Evolutionary conservation across 371 early-diverging fungal genomes (phyloP), one percentile per base, ranked within the genome.

Genomic region (Haplosporangium sp.): DNA sequence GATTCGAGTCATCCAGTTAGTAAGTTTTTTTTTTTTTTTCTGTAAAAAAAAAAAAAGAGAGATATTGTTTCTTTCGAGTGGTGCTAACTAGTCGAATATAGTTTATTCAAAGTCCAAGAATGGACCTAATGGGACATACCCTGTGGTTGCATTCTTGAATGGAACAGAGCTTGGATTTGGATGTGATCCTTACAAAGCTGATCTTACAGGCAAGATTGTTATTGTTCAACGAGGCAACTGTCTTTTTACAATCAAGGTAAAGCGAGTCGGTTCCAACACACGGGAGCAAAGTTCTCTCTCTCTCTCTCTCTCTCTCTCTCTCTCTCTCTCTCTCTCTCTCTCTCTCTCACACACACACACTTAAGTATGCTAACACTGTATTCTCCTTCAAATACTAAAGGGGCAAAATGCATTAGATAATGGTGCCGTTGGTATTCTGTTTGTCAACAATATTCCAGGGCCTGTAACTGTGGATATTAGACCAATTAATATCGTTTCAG

Each of bases 391-490:
- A 27, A 27, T 27, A 27, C 27, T 27, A 6, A 3, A 76, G 72
- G 79, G 71, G 35, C 15, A 56, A 34, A 55, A 78, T 40, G 79
- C 74, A 6, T 3, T 78, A 4, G 70, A 66, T 13, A 59, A 52
- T 2, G 74, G 74, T 7, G 79, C 79, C 4, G 71, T 37, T 13
- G 79, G 74, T 1, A 66, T 78, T 19, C 3, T 78, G 39, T 78
- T 78, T 56, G 74, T 57, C 44, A 73, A 78, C 67, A 78, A 78
- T 63, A 53, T 56, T 11, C 10, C 20, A 8, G 78, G 59, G 35
- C 35, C 72, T 1, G 7, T 1, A 15, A 40, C 62, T 6, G 20
- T 56, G n/a, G 19, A n/a, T n/a, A 19, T 69, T 9, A 55, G 42
- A 0, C 20, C 56, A 0, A 39, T 59, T 19, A 53, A 34, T 1